phyloP scores from a whole-genome alignment of 2,329 filamentous ascomycete genomes.

The Kalmusia sp. region DNA sequence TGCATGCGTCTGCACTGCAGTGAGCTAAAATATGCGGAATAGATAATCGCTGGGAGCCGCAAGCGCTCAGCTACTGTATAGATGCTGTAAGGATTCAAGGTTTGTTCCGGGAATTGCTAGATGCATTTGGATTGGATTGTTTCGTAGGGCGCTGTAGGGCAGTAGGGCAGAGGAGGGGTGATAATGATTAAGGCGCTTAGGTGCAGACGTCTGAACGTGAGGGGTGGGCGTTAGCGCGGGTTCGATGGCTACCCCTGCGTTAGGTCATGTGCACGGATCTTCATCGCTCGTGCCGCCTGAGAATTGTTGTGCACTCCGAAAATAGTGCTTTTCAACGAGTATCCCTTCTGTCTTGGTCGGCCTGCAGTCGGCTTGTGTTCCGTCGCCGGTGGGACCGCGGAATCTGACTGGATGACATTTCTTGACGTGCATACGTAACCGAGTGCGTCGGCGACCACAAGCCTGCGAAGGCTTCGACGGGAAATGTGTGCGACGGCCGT shows the following conservation, averaged over 20 bases:
- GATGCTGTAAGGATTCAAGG: no score
- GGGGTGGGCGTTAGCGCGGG: slow-evolving; percentile 20
- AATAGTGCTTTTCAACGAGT: slow-evolving; percentile 28
- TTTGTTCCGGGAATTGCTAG: no score
- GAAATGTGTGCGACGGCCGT: slow-evolving; percentile 16
- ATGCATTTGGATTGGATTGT: no score
- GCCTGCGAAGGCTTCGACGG: slow-evolving; percentile 18
- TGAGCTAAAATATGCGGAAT: no score
- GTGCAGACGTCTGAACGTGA: slow-evolving; percentile 17
- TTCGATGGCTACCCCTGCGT: slow-evolving; percentile 40
- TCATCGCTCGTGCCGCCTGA: slow-evolving; percentile 29
- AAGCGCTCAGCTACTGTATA: neutral
- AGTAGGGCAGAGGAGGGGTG: neutral
- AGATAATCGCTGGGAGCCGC: no score
- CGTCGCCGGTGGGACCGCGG: slow-evolving; percentile 15
- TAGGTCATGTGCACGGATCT: slow-evolving; percentile 31
- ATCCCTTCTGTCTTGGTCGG: slow-evolving; percentile 27
- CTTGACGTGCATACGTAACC: slow-evolving; percentile 36
- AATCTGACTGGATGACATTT: slow-evolving; percentile 32
- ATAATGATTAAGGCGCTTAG: slow-evolving; percentile 2
- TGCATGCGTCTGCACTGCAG: slow-evolving; percentile 12
- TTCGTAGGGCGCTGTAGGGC: neutral
- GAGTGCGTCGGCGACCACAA: slow-evolving; percentile 28
- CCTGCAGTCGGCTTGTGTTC: slow-evolving; percentile 33
- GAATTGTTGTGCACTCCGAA: slow-evolving; percentile 25